These are phyloP conservation scores for Agaricus sinodeliciosus DNA, from an alignment of 768 basidiomycete species.

Conservation along the genomic window DNA sequence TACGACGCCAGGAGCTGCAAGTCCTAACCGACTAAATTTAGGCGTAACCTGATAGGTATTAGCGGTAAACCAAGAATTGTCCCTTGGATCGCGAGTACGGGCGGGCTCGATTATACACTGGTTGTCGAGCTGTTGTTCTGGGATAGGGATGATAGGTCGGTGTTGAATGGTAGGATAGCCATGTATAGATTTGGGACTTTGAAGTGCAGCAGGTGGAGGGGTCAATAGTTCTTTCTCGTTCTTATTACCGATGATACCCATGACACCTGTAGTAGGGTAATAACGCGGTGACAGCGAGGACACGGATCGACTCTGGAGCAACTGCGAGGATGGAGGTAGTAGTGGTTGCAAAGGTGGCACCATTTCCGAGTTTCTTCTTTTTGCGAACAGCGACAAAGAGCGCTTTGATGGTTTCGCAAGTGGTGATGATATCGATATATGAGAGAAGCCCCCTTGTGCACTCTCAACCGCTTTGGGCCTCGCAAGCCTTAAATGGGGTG, in stretches of 20 bases:
- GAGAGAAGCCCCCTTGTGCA: not conserved
- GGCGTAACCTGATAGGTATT: constrained; percentile 30
- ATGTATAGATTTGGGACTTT: constrained; percentile 3
- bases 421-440: not conserved
- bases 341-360: too few relatives aligned
- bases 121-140: constrained; percentile 5
- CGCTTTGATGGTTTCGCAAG: not conserved
- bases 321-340: not conserved
- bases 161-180: constrained; percentile 7
- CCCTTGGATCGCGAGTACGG: constrained; percentile 10
- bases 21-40: constrained; percentile 32
- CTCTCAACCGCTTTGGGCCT: constrained; percentile 3
- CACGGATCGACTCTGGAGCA: too few relatives aligned
- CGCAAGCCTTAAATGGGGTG: not conserved
- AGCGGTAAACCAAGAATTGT: constrained; percentile 31
- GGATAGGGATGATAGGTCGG: constrained; percentile 1
- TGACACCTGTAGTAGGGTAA: not conserved
- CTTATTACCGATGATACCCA: not conserved
- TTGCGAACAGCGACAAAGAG: not conserved
- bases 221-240: not conserved
- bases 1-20: constrained; percentile 27
- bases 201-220: not conserved
- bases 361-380: not conserved
- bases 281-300: not conserved
- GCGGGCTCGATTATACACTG: not conserved